These are phyloP conservation scores for Aquilaria malaccensis DNA, from an alignment of 345 rosid species.

Conservation along the genomic window DNA sequence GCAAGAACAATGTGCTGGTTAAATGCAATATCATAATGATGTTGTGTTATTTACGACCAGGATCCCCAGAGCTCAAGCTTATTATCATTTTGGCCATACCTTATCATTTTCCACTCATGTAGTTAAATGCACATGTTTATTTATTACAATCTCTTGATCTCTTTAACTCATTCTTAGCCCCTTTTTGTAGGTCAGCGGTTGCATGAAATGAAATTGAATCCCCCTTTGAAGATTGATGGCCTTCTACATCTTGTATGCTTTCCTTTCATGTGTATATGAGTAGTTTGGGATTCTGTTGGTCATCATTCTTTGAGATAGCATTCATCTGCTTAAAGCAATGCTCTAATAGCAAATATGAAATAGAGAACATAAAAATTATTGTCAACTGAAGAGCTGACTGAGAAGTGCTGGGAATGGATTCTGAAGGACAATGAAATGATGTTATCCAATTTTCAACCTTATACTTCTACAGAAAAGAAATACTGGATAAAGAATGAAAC, in stretches of 20 bases:
- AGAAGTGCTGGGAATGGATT: no score
- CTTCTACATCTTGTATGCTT: slow-evolving; percentile 54
- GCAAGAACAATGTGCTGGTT: background rate
- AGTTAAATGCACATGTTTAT: background rate
- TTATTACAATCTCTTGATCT: background rate
- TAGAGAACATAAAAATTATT: no score
- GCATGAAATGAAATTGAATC: slow-evolving; percentile 69
- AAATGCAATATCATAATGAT: no score
- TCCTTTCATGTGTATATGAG: slow-evolving; percentile 11
- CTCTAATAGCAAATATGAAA: no score
- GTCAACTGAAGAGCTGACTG: no score
- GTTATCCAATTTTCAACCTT: no score
- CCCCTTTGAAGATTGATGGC: slow-evolving; percentile 46
- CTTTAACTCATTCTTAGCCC: no score
- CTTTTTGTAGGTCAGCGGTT: slow-evolving; percentile 60
- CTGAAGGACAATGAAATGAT: no score
- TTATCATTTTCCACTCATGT: no score
- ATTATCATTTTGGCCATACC: no score
- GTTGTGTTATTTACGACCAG: no score
- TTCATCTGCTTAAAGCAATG: background rate
- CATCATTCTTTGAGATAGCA: background rate
- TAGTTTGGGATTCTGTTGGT: slow-evolving; percentile 1
- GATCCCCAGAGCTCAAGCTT: background rate
- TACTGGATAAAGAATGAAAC: background rate
- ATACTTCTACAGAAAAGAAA: background rate